phyloP scores from a whole-genome alignment of 1,284 basidiomycete genomes.

The Albatrellus sp. region DNA sequence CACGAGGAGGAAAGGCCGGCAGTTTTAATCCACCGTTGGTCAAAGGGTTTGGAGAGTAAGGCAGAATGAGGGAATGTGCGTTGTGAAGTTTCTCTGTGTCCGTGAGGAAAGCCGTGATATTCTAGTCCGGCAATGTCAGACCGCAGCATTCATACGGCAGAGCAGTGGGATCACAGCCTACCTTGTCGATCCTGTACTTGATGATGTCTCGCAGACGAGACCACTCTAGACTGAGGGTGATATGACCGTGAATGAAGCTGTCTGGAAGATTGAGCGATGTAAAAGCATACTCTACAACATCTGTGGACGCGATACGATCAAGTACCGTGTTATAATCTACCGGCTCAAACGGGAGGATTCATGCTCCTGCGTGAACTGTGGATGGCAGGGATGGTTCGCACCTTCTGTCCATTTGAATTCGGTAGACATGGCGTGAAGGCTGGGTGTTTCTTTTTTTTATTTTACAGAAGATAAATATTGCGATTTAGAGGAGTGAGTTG shows the following conservation, averaged over 20 bases:
- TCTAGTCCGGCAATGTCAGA: slow-evolving; percentile 26
- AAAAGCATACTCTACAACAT: slow-evolving; percentile 49
- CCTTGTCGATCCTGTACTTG: slow-evolving; percentile 58
- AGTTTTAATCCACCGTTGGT: slow-evolving; percentile 60
- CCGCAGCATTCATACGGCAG: not conserved
- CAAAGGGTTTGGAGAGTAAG: slow-evolving; percentile 29
- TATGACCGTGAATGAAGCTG: slow-evolving; percentile 3
- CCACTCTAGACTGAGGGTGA: slow-evolving; percentile 59
- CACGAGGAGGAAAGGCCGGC: slow-evolving; percentile 66
- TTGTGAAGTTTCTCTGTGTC: slow-evolving; percentile 25
- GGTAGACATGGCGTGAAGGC: not conserved
- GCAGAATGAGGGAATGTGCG: slow-evolving; percentile 22
- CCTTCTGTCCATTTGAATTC: slow-evolving; percentile 7
- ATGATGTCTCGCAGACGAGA: slow-evolving; percentile 55
- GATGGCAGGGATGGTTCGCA: not conserved
- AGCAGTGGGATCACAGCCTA: slow-evolving; percentile 19
- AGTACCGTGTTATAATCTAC: slow-evolving; percentile 55
- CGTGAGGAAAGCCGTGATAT: slow-evolving; percentile 42
- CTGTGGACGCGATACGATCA: slow-evolving; percentile 56
- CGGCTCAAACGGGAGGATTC: not conserved
- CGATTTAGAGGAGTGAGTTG: no score
- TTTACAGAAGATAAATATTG: no score
- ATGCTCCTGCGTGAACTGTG: no score
- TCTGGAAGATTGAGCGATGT: not conserved
- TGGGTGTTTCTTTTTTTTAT: no score